Evolutionary conservation across 306 rosid genomes (phyloP).

Genomic region (Ormosia semicastrata): DNA sequence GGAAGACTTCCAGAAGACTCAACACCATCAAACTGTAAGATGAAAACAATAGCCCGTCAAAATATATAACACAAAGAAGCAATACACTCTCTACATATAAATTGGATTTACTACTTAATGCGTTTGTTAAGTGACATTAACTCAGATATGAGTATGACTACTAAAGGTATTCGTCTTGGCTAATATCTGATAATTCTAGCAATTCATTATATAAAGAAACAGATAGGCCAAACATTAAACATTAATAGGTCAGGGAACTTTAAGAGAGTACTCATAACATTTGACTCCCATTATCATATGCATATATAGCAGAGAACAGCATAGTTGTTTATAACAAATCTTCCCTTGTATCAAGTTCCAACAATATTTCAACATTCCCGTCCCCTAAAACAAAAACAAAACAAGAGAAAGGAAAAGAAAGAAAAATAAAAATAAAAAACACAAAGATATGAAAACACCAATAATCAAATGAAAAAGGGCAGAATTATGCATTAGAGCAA

Average conservation of each 20-base stretch:
- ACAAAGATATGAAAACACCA: neutral
- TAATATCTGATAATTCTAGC: neutral
- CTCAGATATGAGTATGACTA: neutral
- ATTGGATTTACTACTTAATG: neutral
- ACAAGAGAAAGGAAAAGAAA: neutral
- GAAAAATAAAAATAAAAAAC: neutral
- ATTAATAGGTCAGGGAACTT: neutral
- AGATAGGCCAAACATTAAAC: neutral
- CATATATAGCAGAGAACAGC: neutral
- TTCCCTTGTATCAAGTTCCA: neutral
- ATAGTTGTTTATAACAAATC: neutral
- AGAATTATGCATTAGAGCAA: neutral
- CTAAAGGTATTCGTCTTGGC: neutral
- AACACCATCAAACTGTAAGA: conserved; percentile 44
- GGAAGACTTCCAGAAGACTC: conserved; percentile 72
- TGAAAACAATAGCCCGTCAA: conserved; percentile 15
- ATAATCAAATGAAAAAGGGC: neutral
- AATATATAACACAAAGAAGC: neutral
- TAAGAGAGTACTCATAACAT: neutral
- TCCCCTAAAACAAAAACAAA: neutral
- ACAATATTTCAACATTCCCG: neutral
- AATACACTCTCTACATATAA: neutral
- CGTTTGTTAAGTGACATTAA: neutral
- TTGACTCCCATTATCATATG: neutral
- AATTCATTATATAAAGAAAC: conserved; percentile 1